phyloP scores from a whole-genome alignment of 2,329 filamentous ascomycete genomes.

The Cryphonectria radicalis region DNA sequence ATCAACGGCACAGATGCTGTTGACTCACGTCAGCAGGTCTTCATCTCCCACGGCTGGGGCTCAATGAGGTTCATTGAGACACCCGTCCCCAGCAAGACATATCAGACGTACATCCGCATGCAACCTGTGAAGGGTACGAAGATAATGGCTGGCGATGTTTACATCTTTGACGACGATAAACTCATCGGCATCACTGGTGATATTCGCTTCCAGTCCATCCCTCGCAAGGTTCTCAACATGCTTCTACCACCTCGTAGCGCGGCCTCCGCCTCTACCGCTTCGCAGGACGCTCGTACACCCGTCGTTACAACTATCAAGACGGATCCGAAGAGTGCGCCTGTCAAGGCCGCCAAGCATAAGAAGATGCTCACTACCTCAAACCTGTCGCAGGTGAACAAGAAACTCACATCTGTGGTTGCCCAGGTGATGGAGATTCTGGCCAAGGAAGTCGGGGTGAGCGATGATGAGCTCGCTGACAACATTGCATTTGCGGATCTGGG shows the following conservation, averaged over 20 bases:
- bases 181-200: slow-evolving; percentile 56
- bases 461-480: slow-evolving; percentile 60
- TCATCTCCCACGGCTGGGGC: slow-evolving; percentile 64
- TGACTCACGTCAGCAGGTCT: slow-evolving; percentile 58
- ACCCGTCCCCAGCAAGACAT: slow-evolving; percentile 50
- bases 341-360: slow-evolving; percentile 42
- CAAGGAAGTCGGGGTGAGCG: slow-evolving; percentile 58
- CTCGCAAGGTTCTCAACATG: slow-evolving; percentile 67
- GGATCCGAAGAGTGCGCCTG: slow-evolving; percentile 33
- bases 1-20: slow-evolving; percentile 62
- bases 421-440: slow-evolving; percentile 59
- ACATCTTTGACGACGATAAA: slow-evolving; percentile 56
- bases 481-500: slow-evolving; percentile 62
- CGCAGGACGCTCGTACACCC: slow-evolving; percentile 38
- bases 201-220: slow-evolving; percentile 70
- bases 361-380: slow-evolving; percentile 52
- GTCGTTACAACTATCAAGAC: slow-evolving; percentile 40
- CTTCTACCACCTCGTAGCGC: slow-evolving; percentile 65
- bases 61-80: slow-evolving; percentile 55
- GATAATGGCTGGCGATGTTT: slow-evolving; percentile 58
- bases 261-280: slow-evolving; percentile 41
- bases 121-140: slow-evolving; percentile 55
- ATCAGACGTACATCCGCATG: slow-evolving; percentile 63
- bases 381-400: slow-evolving; percentile 55
- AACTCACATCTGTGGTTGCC: slow-evolving; percentile 50